These are phyloP conservation scores for Austroboletus olivaceoglutinosus DNA, from an alignment of 1,284 basidiomycete genomes.

Conservation along the genomic window DNA sequence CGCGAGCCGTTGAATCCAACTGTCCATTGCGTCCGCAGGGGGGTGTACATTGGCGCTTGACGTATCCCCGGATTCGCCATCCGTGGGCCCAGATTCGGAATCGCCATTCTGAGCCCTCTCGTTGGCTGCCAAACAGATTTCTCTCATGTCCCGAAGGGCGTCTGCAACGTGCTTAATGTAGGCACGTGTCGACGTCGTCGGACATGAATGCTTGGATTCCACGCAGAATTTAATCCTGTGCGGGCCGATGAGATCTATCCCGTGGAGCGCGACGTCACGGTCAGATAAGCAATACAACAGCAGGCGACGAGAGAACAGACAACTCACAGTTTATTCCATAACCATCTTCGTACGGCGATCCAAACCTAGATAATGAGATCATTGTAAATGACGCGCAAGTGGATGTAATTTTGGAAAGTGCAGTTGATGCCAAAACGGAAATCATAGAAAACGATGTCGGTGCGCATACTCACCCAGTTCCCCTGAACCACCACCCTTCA, in stretches of 20 bases:
- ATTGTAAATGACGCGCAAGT: conserved; percentile 7
- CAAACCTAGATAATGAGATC: conserved; percentile 53
- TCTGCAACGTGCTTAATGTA: conserved; percentile 71
- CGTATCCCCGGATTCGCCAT: neutral
- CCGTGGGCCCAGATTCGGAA: neutral
- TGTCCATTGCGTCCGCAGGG: neutral
- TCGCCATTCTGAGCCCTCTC: conserved; percentile 8
- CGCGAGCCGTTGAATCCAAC: neutral
- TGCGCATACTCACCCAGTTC: conserved; percentile 69
- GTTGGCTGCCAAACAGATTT: conserved; percentile 40
- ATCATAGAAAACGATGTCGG: neutral
- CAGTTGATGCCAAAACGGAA: neutral
- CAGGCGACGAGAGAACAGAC: conserved; percentile 12
- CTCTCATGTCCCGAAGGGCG: conserved; percentile 73
- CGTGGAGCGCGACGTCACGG: too few relatives aligned
- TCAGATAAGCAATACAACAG: neutral
- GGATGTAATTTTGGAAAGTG: neutral
- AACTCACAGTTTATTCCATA: conserved; percentile 89
- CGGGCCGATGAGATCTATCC: conserved; percentile 77
- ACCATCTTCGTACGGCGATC: conserved; percentile 76
- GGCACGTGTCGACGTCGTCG: conserved; percentile 66
- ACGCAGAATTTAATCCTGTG: conserved; percentile 91
- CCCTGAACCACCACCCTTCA: conserved; percentile 84
- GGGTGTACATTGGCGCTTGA: neutral
- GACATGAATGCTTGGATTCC: conserved; percentile 81